phyloP scores from a whole-genome alignment of 2,329 filamentous ascomycete species.

The Tolypocladium nubicola region DNA sequence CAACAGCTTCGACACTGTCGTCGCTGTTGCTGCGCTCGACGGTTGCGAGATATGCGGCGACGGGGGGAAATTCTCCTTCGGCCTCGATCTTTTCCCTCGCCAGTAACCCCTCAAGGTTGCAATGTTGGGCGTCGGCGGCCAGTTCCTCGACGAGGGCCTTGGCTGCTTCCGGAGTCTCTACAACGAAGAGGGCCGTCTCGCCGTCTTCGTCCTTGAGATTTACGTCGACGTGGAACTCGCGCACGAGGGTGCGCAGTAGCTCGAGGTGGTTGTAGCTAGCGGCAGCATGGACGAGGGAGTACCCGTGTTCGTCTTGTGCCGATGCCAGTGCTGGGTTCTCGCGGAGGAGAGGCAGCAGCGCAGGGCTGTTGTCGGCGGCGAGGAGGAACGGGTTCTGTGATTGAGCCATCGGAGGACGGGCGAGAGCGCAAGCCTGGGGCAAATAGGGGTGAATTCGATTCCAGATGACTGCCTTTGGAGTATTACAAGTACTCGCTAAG shows the following conservation, averaged over 20 bases:
- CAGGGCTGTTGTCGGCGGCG: conserved; percentile 70
- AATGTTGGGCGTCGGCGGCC: conserved; percentile 52
- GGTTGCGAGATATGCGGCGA: conserved; percentile 58
- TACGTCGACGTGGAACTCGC: conserved; percentile 66
- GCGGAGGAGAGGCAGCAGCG: conserved; percentile 64
- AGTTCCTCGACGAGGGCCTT: conserved; percentile 75
- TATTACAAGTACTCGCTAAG: background rate
- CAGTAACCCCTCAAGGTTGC: conserved; percentile 66
- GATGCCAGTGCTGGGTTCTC: conserved; percentile 67
- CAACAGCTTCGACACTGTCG: conserved; percentile 16
- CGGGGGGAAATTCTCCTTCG: conserved; percentile 67
- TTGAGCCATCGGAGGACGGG: conserved; percentile 26
- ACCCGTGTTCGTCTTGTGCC: conserved; percentile 80
- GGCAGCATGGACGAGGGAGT: conserved; percentile 87
- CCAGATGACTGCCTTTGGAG: background rate
- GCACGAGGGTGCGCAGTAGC: conserved; percentile 65
- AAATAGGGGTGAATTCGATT: background rate
- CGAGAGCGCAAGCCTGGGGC: background rate
- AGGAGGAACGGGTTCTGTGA: conserved; percentile 60
- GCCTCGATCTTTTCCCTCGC: conserved; percentile 70
- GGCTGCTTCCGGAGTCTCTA: conserved; percentile 71
- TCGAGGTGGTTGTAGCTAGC: conserved; percentile 83
- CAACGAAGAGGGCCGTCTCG: conserved; percentile 92
- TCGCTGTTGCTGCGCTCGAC: conserved; percentile 16
- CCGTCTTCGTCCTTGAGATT: conserved; percentile 82